Evolutionary conservation across 495 filamentous ascomycete species (phyloP), one percentile per base, ranked within the genome.

Genomic region (Penicillium paxilli): DNA sequence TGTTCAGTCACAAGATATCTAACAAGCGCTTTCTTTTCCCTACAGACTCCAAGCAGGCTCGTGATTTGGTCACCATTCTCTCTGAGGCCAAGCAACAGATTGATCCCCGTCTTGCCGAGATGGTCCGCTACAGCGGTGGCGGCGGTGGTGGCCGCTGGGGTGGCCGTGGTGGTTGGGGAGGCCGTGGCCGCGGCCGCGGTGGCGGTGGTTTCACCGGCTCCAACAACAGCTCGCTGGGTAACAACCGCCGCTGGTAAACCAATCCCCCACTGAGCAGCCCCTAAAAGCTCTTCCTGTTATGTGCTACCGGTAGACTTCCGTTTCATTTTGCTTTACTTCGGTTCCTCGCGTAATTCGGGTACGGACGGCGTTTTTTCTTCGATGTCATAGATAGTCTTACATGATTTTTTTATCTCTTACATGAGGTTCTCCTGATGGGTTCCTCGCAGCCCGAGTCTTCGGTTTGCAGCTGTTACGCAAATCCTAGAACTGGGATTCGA

Each of bases 61-160:
- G 95, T 80, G 94, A 98, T 77, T 86, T 98, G 65, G 84, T 98
- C 51, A 80, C 78, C 41, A 89, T 98, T 58, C 89, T 98, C 59
- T 87, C 86, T 60, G 94, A 98, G 75, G 92, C 94, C 57, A 98
- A 98, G 80, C 94, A 98, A 78, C 90, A 96, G 75, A 91, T 98
- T 72, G 95, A 98, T 66, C 94, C 94, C 63, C 85, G 90, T 74
- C 88, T 98, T 53, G 83, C 85, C 54, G 94, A 98, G 79, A 98
- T 98, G 94, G 86, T 86, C 51, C 90, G 94, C 69, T 96, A 91
- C 73, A 79, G 89, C 66, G 90, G 92, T 55, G 91, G 92, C 47
- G 92, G 93, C 58, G 89, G 91, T 49, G 81, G 87, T 56, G 81
- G 87, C 65, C 75, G 85, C 60, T 81, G 85, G 50, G 81, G 82